Evolutionary conservation across 768 basidiomycete genomes (phyloP).

Genomic region (Pholiota microspora): DNA sequence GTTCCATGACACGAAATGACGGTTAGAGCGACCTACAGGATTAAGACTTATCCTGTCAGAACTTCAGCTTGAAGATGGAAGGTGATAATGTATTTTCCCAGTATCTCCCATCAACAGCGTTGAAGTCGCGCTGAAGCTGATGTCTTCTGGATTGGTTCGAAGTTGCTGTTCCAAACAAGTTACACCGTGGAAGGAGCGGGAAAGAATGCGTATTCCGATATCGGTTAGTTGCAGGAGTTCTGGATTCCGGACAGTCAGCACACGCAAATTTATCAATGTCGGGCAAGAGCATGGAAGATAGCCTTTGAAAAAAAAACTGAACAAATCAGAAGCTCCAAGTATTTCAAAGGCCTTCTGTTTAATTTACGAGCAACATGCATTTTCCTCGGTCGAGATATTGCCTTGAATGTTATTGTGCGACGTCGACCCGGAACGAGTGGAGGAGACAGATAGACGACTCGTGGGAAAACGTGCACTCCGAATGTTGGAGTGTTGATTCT

Average conservation of each 20-base stretch:
- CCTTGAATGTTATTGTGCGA: constrained; percentile 6
- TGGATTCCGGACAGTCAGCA: background rate
- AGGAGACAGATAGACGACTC: background rate
- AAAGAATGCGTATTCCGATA: background rate
- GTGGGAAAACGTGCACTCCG: background rate
- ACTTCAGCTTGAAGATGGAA: too few relatives aligned
- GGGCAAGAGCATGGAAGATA: background rate
- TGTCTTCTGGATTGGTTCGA: background rate
- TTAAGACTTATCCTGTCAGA: background rate
- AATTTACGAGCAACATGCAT: constrained; percentile 1
- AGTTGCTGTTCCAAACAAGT: too few relatives aligned
- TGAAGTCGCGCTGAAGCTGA: background rate
- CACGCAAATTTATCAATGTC: background rate
- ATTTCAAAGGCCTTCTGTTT: background rate
- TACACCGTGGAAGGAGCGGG: background rate
- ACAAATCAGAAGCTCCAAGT: background rate
- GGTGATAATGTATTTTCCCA: background rate
- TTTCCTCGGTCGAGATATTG: constrained; percentile 1
- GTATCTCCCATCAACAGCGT: background rate
- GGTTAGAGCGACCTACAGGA: background rate
- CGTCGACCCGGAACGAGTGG: background rate
- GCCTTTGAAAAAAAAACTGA: background rate
- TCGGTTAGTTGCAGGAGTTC: background rate
- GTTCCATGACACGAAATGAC: background rate
- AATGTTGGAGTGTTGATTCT: constrained; percentile 1